Evolutionary conservation across 768 basidiomycete genomes (phyloP), one percentile per base, ranked within the genome.

Genomic region (Trametes cinnabarina): DNA sequence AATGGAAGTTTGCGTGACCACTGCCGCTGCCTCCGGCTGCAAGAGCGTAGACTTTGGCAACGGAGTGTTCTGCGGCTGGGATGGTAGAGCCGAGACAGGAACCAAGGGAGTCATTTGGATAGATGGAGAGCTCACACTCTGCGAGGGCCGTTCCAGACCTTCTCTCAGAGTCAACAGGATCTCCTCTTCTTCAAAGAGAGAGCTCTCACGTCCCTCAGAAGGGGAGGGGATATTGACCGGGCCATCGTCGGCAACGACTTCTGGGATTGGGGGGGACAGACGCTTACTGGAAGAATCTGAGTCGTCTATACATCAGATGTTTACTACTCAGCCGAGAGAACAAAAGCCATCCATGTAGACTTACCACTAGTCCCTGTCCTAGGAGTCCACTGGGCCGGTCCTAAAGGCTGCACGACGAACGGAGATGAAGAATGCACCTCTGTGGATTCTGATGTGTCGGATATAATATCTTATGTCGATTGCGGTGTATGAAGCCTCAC

Each of bases 161-260:
- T 14, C 40, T 4, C 17, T 23, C 17, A 41, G 34, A 5, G 42
- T 32, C 25, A 30, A 19, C n/a, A 32, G 28, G 32, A 59, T 59
- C 51, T 59, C 58, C 23, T 54, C 37, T 32, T 59, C 58, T 6
- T 59, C 58, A 15, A 59, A 43, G 20, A 37, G 26, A 17, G 58
- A 59, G 51, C 51, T 54, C 14, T 39, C 39, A 11, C 25, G 51
- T 23, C 40, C 46, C 19, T 54, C 53, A 11, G 40, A 51, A 11
- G 32, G 32, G 5, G 44, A 15, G 15, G 44, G 44, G 8, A 46
- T 25, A 15, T 17, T 26, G 25, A 26, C 23, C 3, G 11, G 44
- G 11, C 22, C 42, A 22, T 43, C 20, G 22, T 6, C 42, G 12
- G 19, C 42, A 4, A 4, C 12, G 4, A 22, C 22, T 34, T 34